Evolutionary conservation across 164 flowering plant species (phyloP), one percentile per base, ranked within the genome.

Genomic region (Stephania japonica): DNA sequence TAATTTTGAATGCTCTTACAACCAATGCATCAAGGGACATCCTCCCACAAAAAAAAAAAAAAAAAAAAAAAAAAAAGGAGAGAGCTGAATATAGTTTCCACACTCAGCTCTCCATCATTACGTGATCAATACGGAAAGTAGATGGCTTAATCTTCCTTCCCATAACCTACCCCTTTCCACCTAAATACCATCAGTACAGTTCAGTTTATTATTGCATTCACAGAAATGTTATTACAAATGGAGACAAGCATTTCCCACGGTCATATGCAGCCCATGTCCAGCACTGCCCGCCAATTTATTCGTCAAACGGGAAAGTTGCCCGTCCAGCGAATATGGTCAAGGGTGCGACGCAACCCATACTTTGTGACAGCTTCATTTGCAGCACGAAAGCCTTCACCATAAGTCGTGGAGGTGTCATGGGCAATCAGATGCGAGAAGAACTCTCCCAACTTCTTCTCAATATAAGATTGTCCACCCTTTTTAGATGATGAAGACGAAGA

Each of bases 361-460:
- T 81, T 89, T 65, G 77, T 87, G 16, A 95, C 98, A 59, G 99
- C 97, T 27, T 86, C 85, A 84, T 84, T 85, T 13, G 97, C 99
- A 64, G 90, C 82, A 73, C 97, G 84, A 74, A 88, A 95, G 32
- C 98, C 98, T 76, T 77, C 98, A 11, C 99, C 99, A 77, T 91
- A 95, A 13, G 92, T 90, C 47, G 96, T 85, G 8, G 99, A 93
- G 18, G 88, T 85, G 78, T 95, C 97, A n/a, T 91, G 80, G 4
- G 87, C 88, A 49, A 95, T 95, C 72, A 91, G 94, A 78, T 90
- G 89, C 92, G 87, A 81, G 86, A 95, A 95, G 78, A 93, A 95
- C 76, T 91, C 88, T 0, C 97, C 97, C 32, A 93, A 81, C 76
- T 88, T 95, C 71, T 83, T 90, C 70, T 93, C 98, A 0, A 77